Conservation (phyloP, 2,329 filamentous ascomycete species). For the Aureobasidium melanogenum region DNA sequence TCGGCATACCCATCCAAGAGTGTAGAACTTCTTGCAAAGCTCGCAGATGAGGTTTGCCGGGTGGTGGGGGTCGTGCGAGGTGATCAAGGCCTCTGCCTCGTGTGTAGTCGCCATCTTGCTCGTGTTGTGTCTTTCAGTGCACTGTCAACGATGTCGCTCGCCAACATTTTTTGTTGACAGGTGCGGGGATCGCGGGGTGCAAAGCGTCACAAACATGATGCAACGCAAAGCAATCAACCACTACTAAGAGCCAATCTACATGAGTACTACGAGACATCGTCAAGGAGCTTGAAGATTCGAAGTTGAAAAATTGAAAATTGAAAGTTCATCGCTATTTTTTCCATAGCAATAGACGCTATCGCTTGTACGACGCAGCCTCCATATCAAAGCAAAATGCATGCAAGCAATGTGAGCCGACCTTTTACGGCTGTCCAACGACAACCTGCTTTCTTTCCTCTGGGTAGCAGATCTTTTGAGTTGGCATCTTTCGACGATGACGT, state of each 20-base stretch:
- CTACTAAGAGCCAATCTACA: neutral
- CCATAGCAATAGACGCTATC: neutral
- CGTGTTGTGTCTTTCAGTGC: neutral
- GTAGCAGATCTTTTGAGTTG: conserved; percentile 14
- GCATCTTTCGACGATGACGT: neutral
- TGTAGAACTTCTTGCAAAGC: conserved; percentile 93
- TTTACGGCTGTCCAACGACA: conserved; percentile 6
- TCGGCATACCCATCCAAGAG: conserved; percentile 68
- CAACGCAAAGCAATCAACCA: neutral
- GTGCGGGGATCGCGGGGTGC: conserved; percentile 3
- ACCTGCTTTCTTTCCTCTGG: neutral
- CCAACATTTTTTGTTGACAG: conserved; percentile 8
- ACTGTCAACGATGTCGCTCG: neutral
- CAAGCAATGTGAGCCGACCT: conserved; percentile 2
- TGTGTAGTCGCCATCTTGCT: conserved; percentile 3
- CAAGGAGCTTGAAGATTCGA: too few relatives aligned
- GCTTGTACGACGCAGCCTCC: neutral
- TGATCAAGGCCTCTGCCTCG: conserved; percentile 44
- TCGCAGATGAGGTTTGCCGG: conserved; percentile 92
- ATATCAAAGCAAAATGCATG: neutral
- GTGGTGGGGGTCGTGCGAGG: conserved; percentile 64
- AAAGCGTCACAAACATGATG: neutral
- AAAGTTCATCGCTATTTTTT: neutral
- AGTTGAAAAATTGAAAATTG: too few relatives aligned
- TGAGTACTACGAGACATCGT: too few relatives aligned